Conservation (phyloP, 2,329 filamentous ascomycete genomes). For the Nemania sp. region DNA sequence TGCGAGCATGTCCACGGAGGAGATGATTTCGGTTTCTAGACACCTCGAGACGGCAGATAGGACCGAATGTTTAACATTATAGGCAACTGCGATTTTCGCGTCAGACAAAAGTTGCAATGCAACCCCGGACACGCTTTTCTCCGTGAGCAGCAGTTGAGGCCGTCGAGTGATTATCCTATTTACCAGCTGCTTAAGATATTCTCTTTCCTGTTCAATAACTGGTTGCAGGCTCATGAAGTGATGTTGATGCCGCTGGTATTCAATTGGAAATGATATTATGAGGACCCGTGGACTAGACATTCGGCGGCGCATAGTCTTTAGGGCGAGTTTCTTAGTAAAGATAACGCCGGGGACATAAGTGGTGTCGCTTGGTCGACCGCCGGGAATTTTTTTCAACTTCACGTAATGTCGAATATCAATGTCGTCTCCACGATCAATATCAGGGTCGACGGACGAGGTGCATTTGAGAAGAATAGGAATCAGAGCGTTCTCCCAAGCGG, state of each 20-base stretch:
- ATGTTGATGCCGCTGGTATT: conserved; percentile 91
- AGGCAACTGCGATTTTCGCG: conserved; percentile 90
- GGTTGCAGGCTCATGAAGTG: conserved; percentile 99
- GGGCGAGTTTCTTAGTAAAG: conserved; percentile 94
- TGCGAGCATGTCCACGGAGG: conserved; percentile 93
- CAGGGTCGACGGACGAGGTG: conserved; percentile 93
- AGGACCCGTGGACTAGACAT: conserved; percentile 88
- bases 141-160: conserved; percentile 88
- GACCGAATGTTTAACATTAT: conserved; percentile 96
- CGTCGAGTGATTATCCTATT: conserved; percentile 88
- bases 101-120: conserved; percentile 89
- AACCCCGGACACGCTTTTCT: conserved; percentile 91
- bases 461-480: conserved; percentile 91
- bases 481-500: conserved; percentile 89
- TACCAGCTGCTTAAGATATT: conserved; percentile 91
- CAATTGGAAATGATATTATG: conserved; percentile 93
- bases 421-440: conserved; percentile 89
- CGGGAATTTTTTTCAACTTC: conserved; percentile 95
- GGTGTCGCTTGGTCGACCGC: conserved; percentile 89
- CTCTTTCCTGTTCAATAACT: conserved; percentile 95
- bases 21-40: conserved; percentile 91
- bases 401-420: conserved; percentile 99
- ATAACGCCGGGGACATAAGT: conserved; percentile 97
- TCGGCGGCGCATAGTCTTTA: conserved; percentile 94
- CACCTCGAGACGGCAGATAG: conserved; percentile 94